A percentile compares a stretch with the other conserved stretches of the same genome.
Conservation (phyloP, 2,329 filamentous ascomycete genomes). For the Fusarium tanahbumbuense region DNA sequence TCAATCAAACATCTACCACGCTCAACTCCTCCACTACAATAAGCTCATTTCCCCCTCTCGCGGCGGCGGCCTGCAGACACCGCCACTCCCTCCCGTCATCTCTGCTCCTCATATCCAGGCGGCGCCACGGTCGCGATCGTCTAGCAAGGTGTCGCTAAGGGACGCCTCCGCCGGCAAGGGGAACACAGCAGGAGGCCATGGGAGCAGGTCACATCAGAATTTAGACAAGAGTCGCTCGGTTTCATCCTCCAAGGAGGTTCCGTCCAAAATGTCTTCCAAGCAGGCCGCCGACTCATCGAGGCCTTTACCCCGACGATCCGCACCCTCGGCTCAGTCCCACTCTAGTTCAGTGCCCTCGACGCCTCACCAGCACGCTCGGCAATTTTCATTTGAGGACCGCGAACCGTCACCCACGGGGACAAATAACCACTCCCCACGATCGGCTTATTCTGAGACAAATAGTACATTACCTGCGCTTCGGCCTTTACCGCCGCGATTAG, state of each 20-base stretch:
- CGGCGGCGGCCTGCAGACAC: slow-evolving; percentile 66
- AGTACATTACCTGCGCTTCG: slow-evolving; percentile 76
- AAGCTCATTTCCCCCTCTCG: slow-evolving; percentile 70
- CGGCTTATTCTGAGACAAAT: slow-evolving; percentile 89
- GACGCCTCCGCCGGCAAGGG: slow-evolving; percentile 60
- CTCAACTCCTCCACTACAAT: slow-evolving; percentile 73
- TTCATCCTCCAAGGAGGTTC: slow-evolving; percentile 68
- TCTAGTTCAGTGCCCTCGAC: slow-evolving; percentile 95
- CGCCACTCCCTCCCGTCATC: slow-evolving; percentile 66
- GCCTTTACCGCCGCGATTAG: slow-evolving; percentile 68
- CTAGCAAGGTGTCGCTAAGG: slow-evolving; percentile 70
- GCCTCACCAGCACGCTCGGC: slow-evolving; percentile 86
- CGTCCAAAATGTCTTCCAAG: slow-evolving; percentile 63
- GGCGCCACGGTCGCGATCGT: slow-evolving; percentile 67
- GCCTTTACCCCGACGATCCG: slow-evolving; percentile 48
- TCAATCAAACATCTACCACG: slow-evolving; percentile 69
- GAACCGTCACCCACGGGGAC: slow-evolving; percentile 82
- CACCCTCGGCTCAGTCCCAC: slow-evolving; percentile 58
- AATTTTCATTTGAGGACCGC: slow-evolving; percentile 82
- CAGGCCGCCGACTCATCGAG: slow-evolving; percentile 51
- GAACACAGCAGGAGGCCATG: slow-evolving; percentile 69
- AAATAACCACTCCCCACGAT: slow-evolving; percentile 86
- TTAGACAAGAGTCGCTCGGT: slow-evolving; percentile 71
- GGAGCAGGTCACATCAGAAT: slow-evolving; percentile 69
- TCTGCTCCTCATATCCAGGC: slow-evolving; percentile 68